Evolutionary conservation across 139 green algal genomes (phyloP), one percentile per base, ranked within the genome.

Genomic region (Yamagishiella unicocca): DNA sequence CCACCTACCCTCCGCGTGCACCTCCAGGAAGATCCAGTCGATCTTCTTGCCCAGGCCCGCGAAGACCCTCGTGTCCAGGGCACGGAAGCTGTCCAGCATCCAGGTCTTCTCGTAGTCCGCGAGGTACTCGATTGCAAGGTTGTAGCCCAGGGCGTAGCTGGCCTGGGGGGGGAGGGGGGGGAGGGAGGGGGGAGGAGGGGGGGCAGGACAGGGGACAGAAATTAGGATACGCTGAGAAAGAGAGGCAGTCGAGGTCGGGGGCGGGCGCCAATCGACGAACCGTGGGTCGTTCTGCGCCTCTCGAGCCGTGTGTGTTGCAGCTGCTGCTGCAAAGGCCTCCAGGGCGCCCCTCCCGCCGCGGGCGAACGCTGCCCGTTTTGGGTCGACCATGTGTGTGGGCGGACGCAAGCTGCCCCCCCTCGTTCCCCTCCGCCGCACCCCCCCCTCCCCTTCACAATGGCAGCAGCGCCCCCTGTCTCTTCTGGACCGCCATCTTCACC

Each of bases 41-140:
- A 96, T 76, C 77, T 94, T 88, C 66, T 89, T 88, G 22, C 89
- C 88, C 50, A 91, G 85, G 29, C 35, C 53, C 24, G 75, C 53
- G 62, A 92, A 90, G 83, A 97, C 93, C 22, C 90, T 70, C 4
- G 33, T 58, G 85, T 96, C 90, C 29, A 98, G 91, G 40, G 87
- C 80, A 19, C 95, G 91, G 94, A 98, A 98, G 55, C 83, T 90
- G 89, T 98, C 96, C 50, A 98, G 93, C 96, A 98, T 97, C 95
- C 95, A 98, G 4, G 94, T 97, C 95, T 98, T 98, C 90, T 98
- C 96, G 72, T 97, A 97, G 91, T 98, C 95, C 21, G 96, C 96
- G 75, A 98, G 90, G 93, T 98, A 98, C 92, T 98, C 96, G 71
- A 98, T 98, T 61, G 96, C 96, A 78, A 98, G 91, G 91, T 98